Conservation (phyloP, 2,329 filamentous ascomycete species). For the Fusarium sp. region DNA sequence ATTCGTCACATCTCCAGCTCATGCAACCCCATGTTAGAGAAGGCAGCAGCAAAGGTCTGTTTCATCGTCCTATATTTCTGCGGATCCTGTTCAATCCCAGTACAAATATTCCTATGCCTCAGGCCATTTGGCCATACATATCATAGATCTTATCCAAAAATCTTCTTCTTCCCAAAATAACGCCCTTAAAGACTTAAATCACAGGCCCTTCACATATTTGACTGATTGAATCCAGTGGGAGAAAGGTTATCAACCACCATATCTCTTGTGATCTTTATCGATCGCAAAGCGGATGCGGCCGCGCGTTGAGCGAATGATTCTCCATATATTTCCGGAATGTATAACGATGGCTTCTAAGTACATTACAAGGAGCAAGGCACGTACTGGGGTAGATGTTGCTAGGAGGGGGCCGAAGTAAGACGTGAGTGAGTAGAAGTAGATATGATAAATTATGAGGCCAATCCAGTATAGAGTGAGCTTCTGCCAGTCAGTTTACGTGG, state of each 20-base stretch:
- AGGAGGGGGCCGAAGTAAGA: background rate
- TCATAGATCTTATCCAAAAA: fast-evolving
- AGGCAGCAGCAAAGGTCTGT: background rate
- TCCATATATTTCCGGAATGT: background rate
- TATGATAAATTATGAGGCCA: background rate
- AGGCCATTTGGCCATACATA: background rate
- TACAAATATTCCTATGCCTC: too few species aligned
- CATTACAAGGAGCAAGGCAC: background rate
- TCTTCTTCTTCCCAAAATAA: fast-evolving
- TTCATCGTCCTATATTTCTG: background rate
- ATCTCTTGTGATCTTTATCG: background rate
- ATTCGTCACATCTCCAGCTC: background rate
- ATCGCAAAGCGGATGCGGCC: background rate
- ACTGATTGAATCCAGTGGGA: background rate
- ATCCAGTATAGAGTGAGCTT: background rate
- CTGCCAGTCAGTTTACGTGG: background rate
- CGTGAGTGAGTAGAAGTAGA: background rate
- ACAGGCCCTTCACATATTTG: background rate
- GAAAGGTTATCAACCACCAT: background rate
- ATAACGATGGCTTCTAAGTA: background rate
- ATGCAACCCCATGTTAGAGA: background rate
- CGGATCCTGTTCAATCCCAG: background rate
- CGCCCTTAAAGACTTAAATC: background rate
- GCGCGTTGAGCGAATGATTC: background rate
- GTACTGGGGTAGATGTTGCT: background rate